Percentiles rank a stretch among this genome's conserved stretches.
Evolutionary conservation across 768 basidiomycete species (phyloP).

Genomic region (Naganishia randhawae): DNA sequence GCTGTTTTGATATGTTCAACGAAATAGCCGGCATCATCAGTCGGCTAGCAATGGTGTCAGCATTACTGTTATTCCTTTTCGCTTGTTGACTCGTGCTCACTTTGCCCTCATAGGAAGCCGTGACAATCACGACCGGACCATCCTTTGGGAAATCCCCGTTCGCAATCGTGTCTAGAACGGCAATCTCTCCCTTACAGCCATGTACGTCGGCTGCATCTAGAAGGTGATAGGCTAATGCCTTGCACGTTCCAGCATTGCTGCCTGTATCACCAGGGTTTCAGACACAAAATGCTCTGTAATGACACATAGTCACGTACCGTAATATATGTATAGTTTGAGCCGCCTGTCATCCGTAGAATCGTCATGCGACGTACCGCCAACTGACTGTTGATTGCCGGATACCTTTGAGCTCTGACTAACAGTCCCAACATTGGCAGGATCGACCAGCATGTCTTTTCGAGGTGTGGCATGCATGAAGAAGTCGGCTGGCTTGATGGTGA

Average conservation of each 20-base stretch:
- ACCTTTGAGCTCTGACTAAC: background rate
- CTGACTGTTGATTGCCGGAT: background rate
- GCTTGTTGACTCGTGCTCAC: background rate
- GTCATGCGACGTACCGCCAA: slow-evolving; percentile 13
- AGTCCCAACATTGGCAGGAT: background rate
- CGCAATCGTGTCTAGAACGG: slow-evolving; percentile 53
- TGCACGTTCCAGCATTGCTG: slow-evolving; percentile 56
- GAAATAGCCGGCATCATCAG: slow-evolving; percentile 57
- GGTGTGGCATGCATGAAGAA: slow-evolving; percentile 54
- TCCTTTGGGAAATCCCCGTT: slow-evolving; percentile 48
- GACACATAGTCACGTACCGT: background rate
- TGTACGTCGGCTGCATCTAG: slow-evolving; percentile 52
- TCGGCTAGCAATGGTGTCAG: slow-evolving; percentile 47
- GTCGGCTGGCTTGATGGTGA: slow-evolving; percentile 56
- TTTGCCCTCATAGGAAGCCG: slow-evolving; percentile 57
- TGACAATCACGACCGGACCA: slow-evolving; percentile 55
- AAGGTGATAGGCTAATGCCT: slow-evolving; percentile 56
- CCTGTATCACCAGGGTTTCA: slow-evolving; percentile 52
- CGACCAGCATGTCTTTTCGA: slow-evolving; percentile 36
- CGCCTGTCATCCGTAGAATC: background rate
- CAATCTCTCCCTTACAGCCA: slow-evolving; percentile 53
- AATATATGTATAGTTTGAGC: slow-evolving; percentile 8
- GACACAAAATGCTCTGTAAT: slow-evolving; percentile 34
- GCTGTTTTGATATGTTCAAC: slow-evolving; percentile 53
- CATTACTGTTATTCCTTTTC: background rate